These are phyloP conservation scores for Plasmodium gonderi DNA, from an alignment of 169 alveolate species.

Conservation along the genomic window DNA sequence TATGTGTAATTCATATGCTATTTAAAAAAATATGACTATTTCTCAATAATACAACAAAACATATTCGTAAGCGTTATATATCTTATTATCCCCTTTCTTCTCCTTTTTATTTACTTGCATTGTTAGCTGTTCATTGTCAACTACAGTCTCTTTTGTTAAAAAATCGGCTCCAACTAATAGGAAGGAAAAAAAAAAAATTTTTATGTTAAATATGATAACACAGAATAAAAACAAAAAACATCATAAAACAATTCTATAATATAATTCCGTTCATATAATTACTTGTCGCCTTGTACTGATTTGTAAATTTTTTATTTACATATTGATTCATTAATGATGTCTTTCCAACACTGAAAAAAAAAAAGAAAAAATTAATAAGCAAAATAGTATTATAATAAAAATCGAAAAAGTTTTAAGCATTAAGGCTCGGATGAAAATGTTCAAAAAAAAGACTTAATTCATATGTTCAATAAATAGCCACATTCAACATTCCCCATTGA, in stretches of 20 bases:
- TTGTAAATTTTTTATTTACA: slow-evolving; percentile 95
- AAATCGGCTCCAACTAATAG: slow-evolving; percentile 98
- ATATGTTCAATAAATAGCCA: background rate
- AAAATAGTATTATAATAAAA: background rate
- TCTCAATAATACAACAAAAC: background rate
- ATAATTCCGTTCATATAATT: slow-evolving; percentile 16
- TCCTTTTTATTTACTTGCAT: slow-evolving; percentile 89
- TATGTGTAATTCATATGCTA: background rate
- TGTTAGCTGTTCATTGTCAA: slow-evolving; percentile 96
- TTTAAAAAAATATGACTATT: background rate
- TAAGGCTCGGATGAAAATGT: background rate
- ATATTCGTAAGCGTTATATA: background rate
- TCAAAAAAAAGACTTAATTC: background rate
- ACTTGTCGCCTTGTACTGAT: slow-evolving; percentile 98
- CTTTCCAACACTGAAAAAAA: slow-evolving; percentile 95
- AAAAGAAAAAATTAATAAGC: background rate
- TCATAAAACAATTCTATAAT: background rate
- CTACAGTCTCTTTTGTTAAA: slow-evolving; percentile 96
- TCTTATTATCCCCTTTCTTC: background rate
- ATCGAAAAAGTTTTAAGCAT: background rate
- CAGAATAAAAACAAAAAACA: background rate
- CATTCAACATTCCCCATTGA: background rate
- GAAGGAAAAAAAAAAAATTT: slow-evolving; percentile 2
- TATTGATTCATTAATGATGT: slow-evolving; percentile 98
- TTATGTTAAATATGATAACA: background rate